A percentile compares a stretch with the other conserved stretches of the same genome.
These are phyloP conservation scores for Vigna hirtella DNA, from an alignment of 306 rosid species.

Conservation along the genomic window DNA sequence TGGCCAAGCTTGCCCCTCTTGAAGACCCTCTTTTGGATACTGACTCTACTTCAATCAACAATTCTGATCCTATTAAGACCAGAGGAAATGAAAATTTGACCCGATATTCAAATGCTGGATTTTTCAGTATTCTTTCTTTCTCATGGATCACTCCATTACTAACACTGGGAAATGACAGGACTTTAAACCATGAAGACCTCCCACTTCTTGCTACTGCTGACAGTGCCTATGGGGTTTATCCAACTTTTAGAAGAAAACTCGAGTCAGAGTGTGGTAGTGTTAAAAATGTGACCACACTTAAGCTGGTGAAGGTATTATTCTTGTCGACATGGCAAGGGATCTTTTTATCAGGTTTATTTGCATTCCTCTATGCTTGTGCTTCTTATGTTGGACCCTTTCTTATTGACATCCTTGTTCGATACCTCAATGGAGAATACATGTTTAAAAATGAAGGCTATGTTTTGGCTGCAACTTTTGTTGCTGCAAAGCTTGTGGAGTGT, in stretches of 20 bases:
- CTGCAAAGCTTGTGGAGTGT: slow-evolving; percentile 79
- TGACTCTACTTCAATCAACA: slow-evolving; percentile 37
- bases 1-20: slow-evolving; percentile 50
- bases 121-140: slow-evolving; percentile 72
- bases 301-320: slow-evolving; percentile 61
- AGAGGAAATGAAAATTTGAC: slow-evolving; percentile 51
- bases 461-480: slow-evolving; percentile 63
- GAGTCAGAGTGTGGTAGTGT: slow-evolving; percentile 55
- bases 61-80: slow-evolving; percentile 42
- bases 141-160: slow-evolving; percentile 82
- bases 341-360: slow-evolving; percentile 54
- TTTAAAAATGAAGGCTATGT: slow-evolving; percentile 64
- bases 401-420: slow-evolving; percentile 73
- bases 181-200: slow-evolving; percentile 78
- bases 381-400: slow-evolving; percentile 88
- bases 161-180: slow-evolving; percentile 65
- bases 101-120: slow-evolving; percentile 69
- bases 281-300: slow-evolving; percentile 56
- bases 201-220: slow-evolving; percentile 67
- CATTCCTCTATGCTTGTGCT: slow-evolving; percentile 52
- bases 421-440: slow-evolving; percentile 61
- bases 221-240: slow-evolving; percentile 59
- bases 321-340: slow-evolving; percentile 66
- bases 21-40: slow-evolving; percentile 77
- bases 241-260: slow-evolving; percentile 55